A percentile compares a stretch with the other conserved stretches of the same genome.
Conservation (phyloP, 2,329 filamentous ascomycete genomes). For the Juglanconis sp. region DNA sequence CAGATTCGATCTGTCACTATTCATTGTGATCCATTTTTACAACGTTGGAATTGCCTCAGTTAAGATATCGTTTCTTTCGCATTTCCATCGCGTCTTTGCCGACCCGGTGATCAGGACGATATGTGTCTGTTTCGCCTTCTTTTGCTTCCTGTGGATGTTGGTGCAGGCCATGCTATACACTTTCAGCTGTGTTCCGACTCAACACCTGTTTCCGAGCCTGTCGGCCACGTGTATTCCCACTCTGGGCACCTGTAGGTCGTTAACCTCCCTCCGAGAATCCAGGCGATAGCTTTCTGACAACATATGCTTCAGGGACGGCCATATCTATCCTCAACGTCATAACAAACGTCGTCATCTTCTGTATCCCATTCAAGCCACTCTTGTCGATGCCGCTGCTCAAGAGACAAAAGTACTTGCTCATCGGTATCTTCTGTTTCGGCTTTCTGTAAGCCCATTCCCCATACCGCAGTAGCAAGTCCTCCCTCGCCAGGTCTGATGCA, state of each 20-base stretch:
- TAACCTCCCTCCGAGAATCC: not conserved
- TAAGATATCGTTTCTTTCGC: constrained; percentile 6
- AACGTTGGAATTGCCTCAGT: constrained; percentile 1
- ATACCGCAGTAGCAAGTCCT: not conserved
- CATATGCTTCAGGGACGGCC: not conserved
- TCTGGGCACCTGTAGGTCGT: constrained; percentile 1
- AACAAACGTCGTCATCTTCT: constrained; percentile 3
- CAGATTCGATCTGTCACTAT: not conserved
- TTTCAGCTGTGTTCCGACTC: constrained; percentile 4
- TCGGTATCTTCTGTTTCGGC: constrained; percentile 9
- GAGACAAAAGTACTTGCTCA: constrained; percentile 7
- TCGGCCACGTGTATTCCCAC: not conserved
- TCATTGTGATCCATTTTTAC: constrained; percentile 2
- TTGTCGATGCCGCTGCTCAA: constrained; percentile 1
- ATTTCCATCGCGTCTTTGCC: constrained; percentile 5
- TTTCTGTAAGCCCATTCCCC: not conserved
- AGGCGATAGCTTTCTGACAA: not conserved
- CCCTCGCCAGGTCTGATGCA: not conserved
- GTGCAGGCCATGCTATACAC: constrained; percentile 5
- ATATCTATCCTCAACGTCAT: constrained; percentile 5
- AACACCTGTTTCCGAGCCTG: not conserved
- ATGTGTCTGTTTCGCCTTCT: constrained; percentile 1
- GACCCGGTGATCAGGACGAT: not conserved
- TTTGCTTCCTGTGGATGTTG: constrained; percentile 2
- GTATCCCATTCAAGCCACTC: not conserved